phyloP scores from a whole-genome alignment of 495 filamentous ascomycete genomes.

The Trichoderma parareesei region DNA sequence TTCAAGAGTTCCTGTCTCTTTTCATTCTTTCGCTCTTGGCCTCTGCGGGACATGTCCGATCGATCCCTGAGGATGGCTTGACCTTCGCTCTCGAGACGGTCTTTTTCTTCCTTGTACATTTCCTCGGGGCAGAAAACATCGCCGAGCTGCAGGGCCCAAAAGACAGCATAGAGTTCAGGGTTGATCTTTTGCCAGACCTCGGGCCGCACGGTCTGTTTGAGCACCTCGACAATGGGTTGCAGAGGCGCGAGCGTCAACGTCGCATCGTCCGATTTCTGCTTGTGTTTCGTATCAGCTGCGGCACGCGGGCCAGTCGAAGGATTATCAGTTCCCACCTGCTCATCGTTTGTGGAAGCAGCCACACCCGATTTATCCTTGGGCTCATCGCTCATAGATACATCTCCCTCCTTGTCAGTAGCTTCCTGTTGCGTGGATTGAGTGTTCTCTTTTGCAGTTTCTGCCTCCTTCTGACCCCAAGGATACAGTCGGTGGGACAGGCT shows the following conservation, averaged over 20 bases:
- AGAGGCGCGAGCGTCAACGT: constrained; percentile 27
- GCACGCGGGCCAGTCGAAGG: not conserved
- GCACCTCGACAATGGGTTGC: constrained; percentile 60
- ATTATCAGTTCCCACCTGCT: constrained; percentile 2
- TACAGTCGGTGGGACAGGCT: constrained; percentile 47
- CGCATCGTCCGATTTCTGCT: constrained; percentile 7
- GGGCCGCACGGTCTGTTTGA: constrained; percentile 52
- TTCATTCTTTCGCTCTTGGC: constrained; percentile 54
- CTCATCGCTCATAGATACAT: constrained; percentile 27
- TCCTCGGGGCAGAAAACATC: constrained; percentile 67
- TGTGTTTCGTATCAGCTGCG: not conserved
- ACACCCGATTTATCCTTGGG: constrained; percentile 3
- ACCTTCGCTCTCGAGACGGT: constrained; percentile 51
- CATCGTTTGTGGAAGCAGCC: constrained; percentile 4
- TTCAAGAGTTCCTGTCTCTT: constrained; percentile 53
- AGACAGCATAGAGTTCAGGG: constrained; percentile 75
- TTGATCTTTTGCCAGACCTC: constrained; percentile 60
- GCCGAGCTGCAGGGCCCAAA: constrained; percentile 82
- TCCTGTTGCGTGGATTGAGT: constrained; percentile 20
- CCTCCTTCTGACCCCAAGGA: constrained; percentile 15
- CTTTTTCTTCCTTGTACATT: constrained; percentile 66
- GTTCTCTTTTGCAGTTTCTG: constrained; percentile 22
- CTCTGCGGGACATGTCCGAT: constrained; percentile 56
- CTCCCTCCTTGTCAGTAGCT: constrained; percentile 32
- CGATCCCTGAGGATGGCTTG: constrained; percentile 59